Conservation (phyloP, 805 yeast species). For the Pichia insulana region DNA sequence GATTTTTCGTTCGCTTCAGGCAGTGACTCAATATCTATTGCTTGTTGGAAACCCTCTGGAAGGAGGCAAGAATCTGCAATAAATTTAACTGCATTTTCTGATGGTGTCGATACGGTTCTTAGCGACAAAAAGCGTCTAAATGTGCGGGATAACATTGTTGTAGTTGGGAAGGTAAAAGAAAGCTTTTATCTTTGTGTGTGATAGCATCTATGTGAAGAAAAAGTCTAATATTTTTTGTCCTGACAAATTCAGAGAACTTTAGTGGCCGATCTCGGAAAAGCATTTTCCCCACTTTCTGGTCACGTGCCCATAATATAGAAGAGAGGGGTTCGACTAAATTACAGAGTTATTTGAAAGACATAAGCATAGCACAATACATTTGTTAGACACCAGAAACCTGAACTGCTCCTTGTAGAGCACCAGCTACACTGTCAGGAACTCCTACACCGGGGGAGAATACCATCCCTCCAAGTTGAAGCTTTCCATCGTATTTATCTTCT, state of each 20-base stretch:
- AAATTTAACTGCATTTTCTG: slow-evolving; percentile 67
- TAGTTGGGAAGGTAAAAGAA: too few species aligned
- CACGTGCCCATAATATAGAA: too few species aligned
- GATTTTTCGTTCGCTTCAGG: slow-evolving; percentile 50
- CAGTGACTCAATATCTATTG: slow-evolving; percentile 45
- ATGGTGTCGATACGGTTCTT: slow-evolving; percentile 57
- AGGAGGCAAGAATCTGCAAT: slow-evolving; percentile 40
- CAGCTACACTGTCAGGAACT: slow-evolving; percentile 5
- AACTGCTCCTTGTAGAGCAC: background rate
- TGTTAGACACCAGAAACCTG: background rate
- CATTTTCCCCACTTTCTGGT: background rate
- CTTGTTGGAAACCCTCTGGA: slow-evolving; percentile 34
- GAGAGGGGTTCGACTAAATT: background rate
- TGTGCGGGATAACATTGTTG: background rate
- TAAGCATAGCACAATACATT: too few species aligned
- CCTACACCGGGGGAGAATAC: slow-evolving; percentile 7
- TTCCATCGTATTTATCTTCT: background rate
- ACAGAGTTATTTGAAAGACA: background rate
- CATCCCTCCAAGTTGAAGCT: background rate
- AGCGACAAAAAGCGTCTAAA: slow-evolving; percentile 10
- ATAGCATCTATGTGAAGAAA: too few species aligned
- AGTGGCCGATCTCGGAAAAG: background rate
- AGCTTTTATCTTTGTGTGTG: too few species aligned
- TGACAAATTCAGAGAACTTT: background rate
- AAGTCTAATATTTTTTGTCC: background rate